Base-by-base conservation (phyloP, 176 grass and related monocot species). In the Puccinellia tenuiflora region DNA sequence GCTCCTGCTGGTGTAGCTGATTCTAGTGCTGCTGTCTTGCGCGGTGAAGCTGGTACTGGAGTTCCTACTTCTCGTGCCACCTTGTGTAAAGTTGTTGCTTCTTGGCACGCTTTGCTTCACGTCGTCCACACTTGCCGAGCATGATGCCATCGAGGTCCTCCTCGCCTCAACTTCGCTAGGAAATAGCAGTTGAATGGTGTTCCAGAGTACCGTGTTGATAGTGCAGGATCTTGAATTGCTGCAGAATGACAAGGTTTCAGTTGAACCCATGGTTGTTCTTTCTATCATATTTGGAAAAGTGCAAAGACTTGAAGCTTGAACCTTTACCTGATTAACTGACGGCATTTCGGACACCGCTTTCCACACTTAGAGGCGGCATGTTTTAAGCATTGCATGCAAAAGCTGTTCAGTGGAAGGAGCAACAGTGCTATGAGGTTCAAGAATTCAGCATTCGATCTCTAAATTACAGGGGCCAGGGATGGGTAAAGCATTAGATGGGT, bases 101-200 rank as follows among this genome's bases (percentile, higher is more conserved):
- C 37, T 76, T 74, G 61, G 42, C 9, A 43, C 40, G 59, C 50
- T 87, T 34, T 52, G 52, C 22, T 51, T 76, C 21, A 30, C 26
- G 34, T 72, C 35, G 7, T 54, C 28, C 28, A 73, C 64, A 42
- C 22, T 50, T 18, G 31, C 68, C 78, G 86, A 79, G 43, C 59
- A 67, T 71, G 85, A 73, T 11, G 77, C 46, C 2, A 52, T 63
- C 1, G 85, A 88, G 42, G 37, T 57, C 80, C 81, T 98, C 86
- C 92, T 93, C 39, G 91, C 66, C 29, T 93, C 89, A 31, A 92
- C 74, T 81, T 98, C 96, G 9, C 80, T 75, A 2, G 96, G 96
- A 77, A 98, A 98, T 20, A 98, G 71, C 50, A 93, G 96, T 38
- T 98, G 92, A 26, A 98, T 95, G 20, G 93, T 98, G 88, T 93